Evolutionary conservation across 1,284 basidiomycete species (phyloP), one percentile per base, ranked within the genome.

Genomic region (Pseudozyma sp.): DNA sequence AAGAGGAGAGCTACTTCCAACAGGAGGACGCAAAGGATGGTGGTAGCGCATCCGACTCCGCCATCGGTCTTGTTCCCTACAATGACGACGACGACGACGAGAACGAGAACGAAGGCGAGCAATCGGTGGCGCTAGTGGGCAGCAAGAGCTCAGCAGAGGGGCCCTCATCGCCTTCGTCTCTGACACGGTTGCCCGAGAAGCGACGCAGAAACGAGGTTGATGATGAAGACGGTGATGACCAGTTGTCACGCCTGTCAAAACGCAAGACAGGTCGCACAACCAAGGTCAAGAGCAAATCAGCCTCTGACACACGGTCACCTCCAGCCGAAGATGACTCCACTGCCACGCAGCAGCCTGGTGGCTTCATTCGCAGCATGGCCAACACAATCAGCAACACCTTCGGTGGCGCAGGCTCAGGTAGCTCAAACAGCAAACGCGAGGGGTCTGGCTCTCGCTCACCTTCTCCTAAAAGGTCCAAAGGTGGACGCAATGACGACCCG

Each of bases 1-100:
- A 94, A 78, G 94, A 97, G 52, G 90, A 93, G 81, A 86, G 86
- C 57, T 98, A 96, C 87, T 97, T 97, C 88, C 93, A 94, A 77
- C 89, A 92, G 65, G 89, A 90, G 67, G 89, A 90, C 89, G 90
- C 25, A 86, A 85, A 56, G 59, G 53, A 53, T 14, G 47, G 59
- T 12, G 35, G 50, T 18, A 49, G 72, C 83, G 40, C 83, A 88
- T 47, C 88, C 87, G 14, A 89, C 90, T 47, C 86, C 88, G 25
- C 86, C 12, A 87, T 88, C 18, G 87, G 89, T 10, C 86, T 93
- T 47, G 88, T 92, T 36, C 92, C 92, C 76, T 93, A 93, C 81
- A 88, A 87, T 5, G 84, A 79, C 21, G 69, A 70, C 8, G 67
- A 64, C 16, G 63, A 58, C 11, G 44, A 52, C 0, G 35, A 56